These are phyloP conservation scores for Amanita inopinata DNA, from an alignment of 768 basidiomycete species.

Conservation along the genomic window DNA sequence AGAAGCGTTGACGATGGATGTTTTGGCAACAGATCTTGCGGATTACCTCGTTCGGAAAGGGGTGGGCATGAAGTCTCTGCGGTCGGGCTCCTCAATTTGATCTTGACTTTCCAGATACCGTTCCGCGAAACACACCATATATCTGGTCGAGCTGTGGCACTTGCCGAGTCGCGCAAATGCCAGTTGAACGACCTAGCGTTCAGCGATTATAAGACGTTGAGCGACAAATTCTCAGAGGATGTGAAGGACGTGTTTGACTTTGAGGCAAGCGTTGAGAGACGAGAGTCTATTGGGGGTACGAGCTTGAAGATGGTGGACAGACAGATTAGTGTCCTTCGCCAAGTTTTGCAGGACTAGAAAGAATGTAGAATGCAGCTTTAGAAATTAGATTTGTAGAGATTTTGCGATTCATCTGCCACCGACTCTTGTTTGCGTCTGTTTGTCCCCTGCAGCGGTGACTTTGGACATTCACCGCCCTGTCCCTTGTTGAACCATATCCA, in stretches of 20 bases:
- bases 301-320: conserved; percentile 76
- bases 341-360: conserved; percentile 32
- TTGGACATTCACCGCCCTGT: conserved; percentile 1
- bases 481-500: conserved; percentile 3
- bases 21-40: conserved; percentile 96
- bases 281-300: conserved; percentile 88
- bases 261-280: conserved; percentile 88
- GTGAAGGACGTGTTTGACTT: conserved; percentile 86
- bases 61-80: conserved; percentile 37
- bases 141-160: conserved; percentile 91
- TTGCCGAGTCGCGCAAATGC: conserved; percentile 77
- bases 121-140: conserved; percentile 99
- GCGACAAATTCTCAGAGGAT: conserved; percentile 72
- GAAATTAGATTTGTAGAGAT: too few relatives aligned
- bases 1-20: conserved; percentile 88
- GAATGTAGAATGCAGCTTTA: too few relatives aligned
- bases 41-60: conserved; percentile 99
- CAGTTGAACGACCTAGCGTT: conserved; percentile 76
- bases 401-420: too few relatives aligned
- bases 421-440: background rate
- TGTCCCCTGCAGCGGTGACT: too few relatives aligned
- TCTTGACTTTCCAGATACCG: conserved; percentile 54
- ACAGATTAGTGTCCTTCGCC: conserved; percentile 73
- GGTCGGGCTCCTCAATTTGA: background rate
- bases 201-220: conserved; percentile 69